Base-by-base conservation (phyloP, 2,329 filamentous ascomycete genomes). In the Pseudomassariella vexata region DNA sequence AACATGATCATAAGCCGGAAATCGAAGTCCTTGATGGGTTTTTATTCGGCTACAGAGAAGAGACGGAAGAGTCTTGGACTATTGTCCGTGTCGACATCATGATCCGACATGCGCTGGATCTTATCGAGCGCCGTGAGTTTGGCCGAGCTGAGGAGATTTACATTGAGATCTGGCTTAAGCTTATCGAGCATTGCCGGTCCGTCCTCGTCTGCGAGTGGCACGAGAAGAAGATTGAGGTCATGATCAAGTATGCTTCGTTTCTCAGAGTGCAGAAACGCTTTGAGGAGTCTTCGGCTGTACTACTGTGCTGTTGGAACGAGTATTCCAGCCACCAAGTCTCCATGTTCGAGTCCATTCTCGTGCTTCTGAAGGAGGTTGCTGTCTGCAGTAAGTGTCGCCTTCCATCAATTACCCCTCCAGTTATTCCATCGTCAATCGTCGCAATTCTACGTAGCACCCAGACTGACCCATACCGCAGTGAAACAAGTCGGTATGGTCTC, bases 101-200 rank as follows among this genome's bases (percentile, higher is more conserved):
- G 29, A 11, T 31, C 11, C 29, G 14, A n/a, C 9, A 22, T 19
- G 29, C 29, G 6, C 5, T 24, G 12, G 20, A 31, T 23, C 12
- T 32, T 8, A 32, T 40, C 12, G 21, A 28, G 16, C 12, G 15
- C 10, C 22, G 24, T 18, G 16, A 19, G 11, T 30, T 37, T 37
- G 52, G 46, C 37, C 56, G 42, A n/a, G 66, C 66, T 0, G 67
- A 72, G 42, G 53, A 57, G 23, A 53, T 55, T 3, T 73, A 69
- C 28, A 57, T 71, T 11, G 62, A 70, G 36, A 56, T 68, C 5
- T 73, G 69, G 69, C 62, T 66, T 45, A 62, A 61, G n/a, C 52
- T 65, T 2, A 68, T 62, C n/a, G 56, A 56, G 24, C 62, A 63
- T 34, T 67, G 59, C 36, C 64, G 62, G 16, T 47, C 50, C 8